Evolutionary conservation across 805 yeast species (phyloP).

Genomic region (Priceomyces medius): DNA sequence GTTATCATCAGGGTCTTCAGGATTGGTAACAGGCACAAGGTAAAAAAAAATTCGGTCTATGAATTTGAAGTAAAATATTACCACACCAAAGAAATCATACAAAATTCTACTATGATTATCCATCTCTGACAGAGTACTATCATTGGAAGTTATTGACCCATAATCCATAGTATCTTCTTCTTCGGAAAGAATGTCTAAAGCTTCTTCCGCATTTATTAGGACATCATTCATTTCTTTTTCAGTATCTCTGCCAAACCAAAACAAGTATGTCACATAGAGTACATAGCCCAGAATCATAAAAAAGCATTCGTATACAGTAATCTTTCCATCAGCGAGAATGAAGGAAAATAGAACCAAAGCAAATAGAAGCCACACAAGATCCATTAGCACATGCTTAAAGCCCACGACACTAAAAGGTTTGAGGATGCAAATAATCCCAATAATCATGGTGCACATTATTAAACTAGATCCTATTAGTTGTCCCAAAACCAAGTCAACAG

Average conservation of each 20-base stretch:
- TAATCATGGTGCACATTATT: conserved; percentile 30
- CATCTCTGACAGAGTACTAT: background rate
- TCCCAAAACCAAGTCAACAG: conserved; percentile 36
- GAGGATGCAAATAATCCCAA: conserved; percentile 31
- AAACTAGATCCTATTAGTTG: conserved; percentile 37
- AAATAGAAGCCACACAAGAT: conserved; percentile 29
- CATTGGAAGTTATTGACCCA: conserved; percentile 3
- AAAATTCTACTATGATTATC: background rate
- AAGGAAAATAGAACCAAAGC: conserved; percentile 24
- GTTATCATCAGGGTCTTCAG: background rate
- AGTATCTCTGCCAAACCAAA: conserved; percentile 14
- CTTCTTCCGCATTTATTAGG: conserved; percentile 20
- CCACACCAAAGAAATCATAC: background rate
- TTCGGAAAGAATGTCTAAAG: conserved; percentile 17
- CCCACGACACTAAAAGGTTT: conserved; percentile 23
- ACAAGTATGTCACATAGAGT: conserved; percentile 24
- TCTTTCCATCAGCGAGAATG: conserved; percentile 33
- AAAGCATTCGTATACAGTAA: conserved; percentile 30
- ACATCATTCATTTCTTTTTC: conserved; percentile 1
- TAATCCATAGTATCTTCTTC: conserved; percentile 15
- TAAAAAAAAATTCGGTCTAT: conserved; percentile 13
- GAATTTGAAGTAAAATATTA: conserved; percentile 8
- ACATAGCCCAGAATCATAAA: conserved; percentile 24
- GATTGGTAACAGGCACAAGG: conserved; percentile 13
- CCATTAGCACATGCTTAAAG: conserved; percentile 20